Conservation (phyloP, 352 stramenopile genomes). For the Phytophthora megakarya region DNA sequence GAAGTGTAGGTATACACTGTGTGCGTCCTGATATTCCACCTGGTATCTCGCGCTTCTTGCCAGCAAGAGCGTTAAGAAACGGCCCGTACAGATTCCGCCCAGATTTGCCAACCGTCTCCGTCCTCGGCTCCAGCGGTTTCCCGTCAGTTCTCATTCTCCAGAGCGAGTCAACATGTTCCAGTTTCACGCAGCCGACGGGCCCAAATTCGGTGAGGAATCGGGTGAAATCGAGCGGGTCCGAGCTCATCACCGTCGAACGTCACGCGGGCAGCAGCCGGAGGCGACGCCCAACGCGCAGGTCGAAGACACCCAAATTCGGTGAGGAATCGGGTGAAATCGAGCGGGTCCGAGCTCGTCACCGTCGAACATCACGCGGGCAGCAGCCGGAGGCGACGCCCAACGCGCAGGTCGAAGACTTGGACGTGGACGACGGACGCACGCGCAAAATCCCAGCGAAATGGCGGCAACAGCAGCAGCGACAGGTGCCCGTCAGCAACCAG, state of each 20-base stretch:
- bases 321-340: slow-evolving; percentile 45
- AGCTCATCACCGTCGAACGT: slow-evolving; percentile 41
- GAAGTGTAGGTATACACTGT: neutral
- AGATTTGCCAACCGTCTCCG: slow-evolving; percentile 17
- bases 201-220: slow-evolving; percentile 20
- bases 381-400: slow-evolving; percentile 11
- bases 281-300: slow-evolving; percentile 16
- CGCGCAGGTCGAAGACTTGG: slow-evolving; percentile 25
- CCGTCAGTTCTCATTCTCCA: slow-evolving; percentile 15
- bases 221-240: slow-evolving; percentile 52
- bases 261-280: slow-evolving; percentile 27
- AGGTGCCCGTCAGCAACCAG: slow-evolving; percentile 30
- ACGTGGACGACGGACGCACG: slow-evolving; percentile 40
- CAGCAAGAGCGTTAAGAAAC: slow-evolving; percentile 25
- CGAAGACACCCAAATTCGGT: too few species aligned
- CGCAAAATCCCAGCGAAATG: slow-evolving; percentile 48
- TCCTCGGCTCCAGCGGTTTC: neutral
- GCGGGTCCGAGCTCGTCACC: slow-evolving; percentile 44
- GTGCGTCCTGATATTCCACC: neutral
- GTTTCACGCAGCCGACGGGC: slow-evolving; percentile 21
- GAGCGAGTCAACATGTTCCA: slow-evolving; percentile 25
- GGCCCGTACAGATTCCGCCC: slow-evolving; percentile 11
- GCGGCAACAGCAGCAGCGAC: slow-evolving; percentile 31
- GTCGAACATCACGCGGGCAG: slow-evolving; percentile 39
- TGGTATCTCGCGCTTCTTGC: neutral